Evolutionary conservation across 306 rosid species (phyloP).

Genomic region (Dalbergia oliveri): DNA sequence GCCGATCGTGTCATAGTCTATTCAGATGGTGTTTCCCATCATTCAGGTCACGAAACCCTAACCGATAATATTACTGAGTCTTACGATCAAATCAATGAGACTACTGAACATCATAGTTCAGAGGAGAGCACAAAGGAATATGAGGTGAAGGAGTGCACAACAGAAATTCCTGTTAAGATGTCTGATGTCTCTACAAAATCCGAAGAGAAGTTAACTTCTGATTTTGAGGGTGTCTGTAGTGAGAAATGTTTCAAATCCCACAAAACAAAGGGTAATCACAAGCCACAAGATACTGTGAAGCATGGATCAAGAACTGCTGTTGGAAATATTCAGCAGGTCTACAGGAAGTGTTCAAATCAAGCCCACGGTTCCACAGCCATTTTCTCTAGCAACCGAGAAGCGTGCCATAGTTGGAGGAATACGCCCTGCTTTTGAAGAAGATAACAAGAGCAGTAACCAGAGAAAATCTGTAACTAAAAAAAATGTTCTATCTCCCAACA

Average conservation of each 20-base stretch:
- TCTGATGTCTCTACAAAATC: constrained; percentile 52
- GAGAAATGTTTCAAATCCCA: constrained; percentile 55
- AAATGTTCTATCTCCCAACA: constrained; percentile 57
- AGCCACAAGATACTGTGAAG: constrained; percentile 59
- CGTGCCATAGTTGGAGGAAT: constrained; percentile 75
- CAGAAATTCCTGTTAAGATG: constrained; percentile 68
- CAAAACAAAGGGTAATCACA: constrained; percentile 60
- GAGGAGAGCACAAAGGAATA: constrained; percentile 87
- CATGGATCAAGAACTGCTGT: constrained; percentile 57
- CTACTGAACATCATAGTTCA: constrained; percentile 66
- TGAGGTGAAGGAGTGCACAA: constrained; percentile 97
- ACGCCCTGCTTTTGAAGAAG: constrained; percentile 58
- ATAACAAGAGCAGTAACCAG: constrained; percentile 44
- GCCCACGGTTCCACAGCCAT: constrained; percentile 90
- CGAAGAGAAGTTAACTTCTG: constrained; percentile 57
- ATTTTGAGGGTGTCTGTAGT: constrained; percentile 47
- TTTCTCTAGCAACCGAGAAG: constrained; percentile 94
- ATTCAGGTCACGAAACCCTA: constrained; percentile 60
- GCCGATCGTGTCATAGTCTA: constrained; percentile 72
- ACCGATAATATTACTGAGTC: constrained; percentile 62
- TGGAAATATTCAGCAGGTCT: constrained; percentile 62
- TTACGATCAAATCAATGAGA: constrained; percentile 68
- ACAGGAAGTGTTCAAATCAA: constrained; percentile 66
- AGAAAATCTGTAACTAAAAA: constrained; percentile 55
- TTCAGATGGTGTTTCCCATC: constrained; percentile 66